Evolutionary conservation across 345 rosid species (phyloP).

Genomic region (Psidium friedrichsthalianum): DNA sequence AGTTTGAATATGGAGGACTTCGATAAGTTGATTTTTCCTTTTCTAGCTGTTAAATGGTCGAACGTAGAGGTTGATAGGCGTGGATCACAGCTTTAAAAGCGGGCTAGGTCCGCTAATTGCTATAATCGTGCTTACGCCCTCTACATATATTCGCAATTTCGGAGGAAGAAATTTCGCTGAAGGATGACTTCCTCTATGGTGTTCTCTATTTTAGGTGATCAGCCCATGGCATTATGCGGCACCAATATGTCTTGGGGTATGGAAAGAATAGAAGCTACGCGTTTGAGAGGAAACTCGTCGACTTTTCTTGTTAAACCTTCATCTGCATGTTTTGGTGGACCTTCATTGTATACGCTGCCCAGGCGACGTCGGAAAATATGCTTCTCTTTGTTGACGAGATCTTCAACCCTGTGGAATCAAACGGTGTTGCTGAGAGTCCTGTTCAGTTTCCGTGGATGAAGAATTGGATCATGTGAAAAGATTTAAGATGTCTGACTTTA

Average conservation of each 20-base stretch:
- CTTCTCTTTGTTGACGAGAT: slow-evolving; percentile 31
- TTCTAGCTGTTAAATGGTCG: neutral
- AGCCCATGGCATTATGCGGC: slow-evolving; percentile 48
- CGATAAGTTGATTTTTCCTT: neutral
- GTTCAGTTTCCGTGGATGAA: slow-evolving; percentile 18
- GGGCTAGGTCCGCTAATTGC: neutral
- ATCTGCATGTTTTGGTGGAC: slow-evolving; percentile 3
- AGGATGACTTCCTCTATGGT: neutral
- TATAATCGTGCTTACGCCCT: neutral
- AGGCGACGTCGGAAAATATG: slow-evolving; percentile 8
- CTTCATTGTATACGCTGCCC: neutral
- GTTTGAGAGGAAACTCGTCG: slow-evolving; percentile 16
- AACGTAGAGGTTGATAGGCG: neutral
- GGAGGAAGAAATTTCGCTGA: neutral
- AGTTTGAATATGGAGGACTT: neutral
- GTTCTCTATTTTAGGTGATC: neutral
- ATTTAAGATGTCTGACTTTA: slow-evolving; percentile 75
- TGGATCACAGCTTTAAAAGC: neutral
- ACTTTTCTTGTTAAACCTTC: slow-evolving; percentile 13
- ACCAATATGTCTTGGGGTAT: slow-evolving; percentile 23
- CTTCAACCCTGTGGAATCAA: slow-evolving; percentile 29
- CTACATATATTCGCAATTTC: neutral
- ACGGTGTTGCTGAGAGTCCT: slow-evolving; percentile 7
- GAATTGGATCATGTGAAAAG: slow-evolving; percentile 51
- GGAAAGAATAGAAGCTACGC: slow-evolving; percentile 18